These are phyloP conservation scores for Coemansia sp. DNA, from an alignment of 192 early-diverging fungal species.

Conservation along the genomic window DNA sequence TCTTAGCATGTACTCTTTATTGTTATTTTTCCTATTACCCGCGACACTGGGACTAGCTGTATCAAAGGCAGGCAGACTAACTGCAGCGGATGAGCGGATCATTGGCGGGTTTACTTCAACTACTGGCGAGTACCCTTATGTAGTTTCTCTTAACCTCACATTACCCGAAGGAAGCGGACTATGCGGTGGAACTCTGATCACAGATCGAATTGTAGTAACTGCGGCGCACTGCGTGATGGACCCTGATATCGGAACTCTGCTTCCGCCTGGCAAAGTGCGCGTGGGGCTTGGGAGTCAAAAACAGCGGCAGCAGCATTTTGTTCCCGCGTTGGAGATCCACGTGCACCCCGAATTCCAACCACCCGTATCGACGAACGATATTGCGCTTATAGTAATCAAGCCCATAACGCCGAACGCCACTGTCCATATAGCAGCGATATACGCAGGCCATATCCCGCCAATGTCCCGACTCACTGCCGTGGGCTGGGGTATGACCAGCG, in stretches of 20 bases:
- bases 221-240: conserved; percentile 50
- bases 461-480: conserved; percentile 31
- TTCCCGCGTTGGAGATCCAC: conserved; percentile 13
- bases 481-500: conserved; percentile 39
- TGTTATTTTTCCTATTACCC: background rate
- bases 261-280: conserved; percentile 9
- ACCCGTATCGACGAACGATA: conserved; percentile 18
- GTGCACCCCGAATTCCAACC: conserved; percentile 29
- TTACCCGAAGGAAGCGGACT: conserved; percentile 15
- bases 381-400: conserved; percentile 27
- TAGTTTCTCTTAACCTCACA: conserved; percentile 28
- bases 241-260: background rate
- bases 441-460: conserved; percentile 13
- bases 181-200: conserved; percentile 46
- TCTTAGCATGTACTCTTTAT: background rate
- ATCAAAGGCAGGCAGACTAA: background rate
- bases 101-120: conserved; percentile 31
- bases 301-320: conserved; percentile 4
- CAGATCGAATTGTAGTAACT: conserved; percentile 26
- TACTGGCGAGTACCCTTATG: conserved; percentile 19
- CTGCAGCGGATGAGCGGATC: conserved; percentile 23
- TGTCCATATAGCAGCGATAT: conserved; percentile 21
- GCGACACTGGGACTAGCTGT: background rate
- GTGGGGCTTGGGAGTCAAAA: conserved; percentile 31
- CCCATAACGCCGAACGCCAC: background rate